These are phyloP conservation scores for Anthracocystis setariae DNA, from an alignment of 1,284 basidiomycete genomes.

Conservation along the genomic window DNA sequence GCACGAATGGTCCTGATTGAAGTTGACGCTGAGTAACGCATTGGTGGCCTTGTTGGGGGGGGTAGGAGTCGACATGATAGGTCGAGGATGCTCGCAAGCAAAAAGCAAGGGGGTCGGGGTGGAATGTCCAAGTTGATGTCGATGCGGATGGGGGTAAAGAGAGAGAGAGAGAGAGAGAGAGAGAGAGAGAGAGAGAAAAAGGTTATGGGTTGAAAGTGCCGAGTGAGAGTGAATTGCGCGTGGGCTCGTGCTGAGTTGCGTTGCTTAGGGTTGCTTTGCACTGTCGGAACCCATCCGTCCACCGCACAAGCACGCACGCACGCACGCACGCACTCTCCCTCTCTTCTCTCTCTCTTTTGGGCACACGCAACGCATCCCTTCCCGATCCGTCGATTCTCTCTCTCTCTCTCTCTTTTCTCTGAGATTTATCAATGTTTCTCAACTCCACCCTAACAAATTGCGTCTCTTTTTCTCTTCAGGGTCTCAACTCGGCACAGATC, in stretches of 20 bases:
- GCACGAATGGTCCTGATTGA: constrained; percentile 73
- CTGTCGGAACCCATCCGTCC: neutral
- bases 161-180: neutral
- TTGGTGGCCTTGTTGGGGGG: constrained; percentile 45
- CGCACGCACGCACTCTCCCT: neutral
- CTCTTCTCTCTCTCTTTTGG: constrained; percentile 1
- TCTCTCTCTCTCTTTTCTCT: neutral
- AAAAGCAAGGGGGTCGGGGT: no score
- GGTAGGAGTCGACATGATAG: constrained; percentile 18
- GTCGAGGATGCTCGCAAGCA: no score
- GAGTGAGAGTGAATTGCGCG: neutral
- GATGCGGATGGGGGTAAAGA: neutral
- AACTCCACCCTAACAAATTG: no score
- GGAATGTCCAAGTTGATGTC: neutral
- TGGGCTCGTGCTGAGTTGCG: constrained; percentile 23
- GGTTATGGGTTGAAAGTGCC: neutral
- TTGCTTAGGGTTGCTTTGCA: neutral
- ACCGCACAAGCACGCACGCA: neutral
- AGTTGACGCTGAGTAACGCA: constrained; percentile 58
- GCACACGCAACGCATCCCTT: no score
- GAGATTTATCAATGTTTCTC: neutral
- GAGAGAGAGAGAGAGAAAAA: neutral
- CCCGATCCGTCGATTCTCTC: constrained; percentile 9
- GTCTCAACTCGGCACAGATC: neutral
- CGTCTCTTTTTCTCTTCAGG: neutral